Conservation (phyloP, 2,329 filamentous ascomycete genomes). For the Podosphaera leucotricha region DNA sequence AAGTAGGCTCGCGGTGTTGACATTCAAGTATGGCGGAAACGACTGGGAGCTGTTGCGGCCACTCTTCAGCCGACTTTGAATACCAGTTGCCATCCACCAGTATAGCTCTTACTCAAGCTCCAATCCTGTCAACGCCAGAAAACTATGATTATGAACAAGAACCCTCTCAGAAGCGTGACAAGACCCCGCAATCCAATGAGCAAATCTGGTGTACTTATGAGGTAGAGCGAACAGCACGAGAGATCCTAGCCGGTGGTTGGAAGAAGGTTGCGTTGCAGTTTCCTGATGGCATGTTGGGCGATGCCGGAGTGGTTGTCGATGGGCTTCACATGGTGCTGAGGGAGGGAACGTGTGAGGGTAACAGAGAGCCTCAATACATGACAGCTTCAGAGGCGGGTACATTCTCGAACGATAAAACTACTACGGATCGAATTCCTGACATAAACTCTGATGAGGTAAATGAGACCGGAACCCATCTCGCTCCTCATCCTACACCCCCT, state of each 20-base stretch:
- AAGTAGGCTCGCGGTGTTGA: background rate
- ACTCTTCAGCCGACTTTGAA: background rate
- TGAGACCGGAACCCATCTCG: background rate
- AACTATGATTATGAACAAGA: slow-evolving; percentile 32
- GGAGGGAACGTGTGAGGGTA: too few species aligned
- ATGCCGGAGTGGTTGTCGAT: slow-evolving; percentile 61
- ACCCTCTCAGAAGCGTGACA: slow-evolving; percentile 9
- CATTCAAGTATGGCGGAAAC: background rate
- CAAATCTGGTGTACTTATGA: slow-evolving; percentile 64
- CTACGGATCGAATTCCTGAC: background rate
- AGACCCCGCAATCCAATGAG: slow-evolving; percentile 25
- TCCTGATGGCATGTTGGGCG: slow-evolving; percentile 72
- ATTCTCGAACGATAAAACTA: background rate
- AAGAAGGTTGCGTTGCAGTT: slow-evolving; percentile 76
- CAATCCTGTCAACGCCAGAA: slow-evolving; percentile 40
- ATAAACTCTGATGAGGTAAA: background rate
- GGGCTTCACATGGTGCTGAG: slow-evolving; percentile 30
- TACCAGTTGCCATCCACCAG: background rate
- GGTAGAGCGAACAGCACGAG: slow-evolving; percentile 50
- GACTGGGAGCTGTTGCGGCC: background rate
- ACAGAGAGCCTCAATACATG: background rate
- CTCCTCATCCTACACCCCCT: background rate
- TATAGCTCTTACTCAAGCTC: slow-evolving; percentile 19
- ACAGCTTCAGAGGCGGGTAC: background rate
- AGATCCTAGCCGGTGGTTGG: slow-evolving; percentile 52